Evolutionary conservation across 768 basidiomycete species (phyloP).

Genomic region (Artomyces pyxidatus): DNA sequence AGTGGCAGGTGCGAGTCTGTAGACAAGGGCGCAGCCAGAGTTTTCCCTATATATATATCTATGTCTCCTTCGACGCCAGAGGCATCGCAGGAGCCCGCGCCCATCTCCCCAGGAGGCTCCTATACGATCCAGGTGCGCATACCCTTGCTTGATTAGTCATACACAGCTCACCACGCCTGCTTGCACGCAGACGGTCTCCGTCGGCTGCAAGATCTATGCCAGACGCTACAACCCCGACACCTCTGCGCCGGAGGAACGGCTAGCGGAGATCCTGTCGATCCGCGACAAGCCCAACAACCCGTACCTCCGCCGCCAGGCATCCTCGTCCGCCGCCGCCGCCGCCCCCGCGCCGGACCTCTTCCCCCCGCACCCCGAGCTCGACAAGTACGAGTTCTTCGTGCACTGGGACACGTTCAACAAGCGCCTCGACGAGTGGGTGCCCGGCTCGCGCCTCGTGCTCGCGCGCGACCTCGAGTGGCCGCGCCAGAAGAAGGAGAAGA

Average conservation of each 20-base stretch:
- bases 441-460: conserved; percentile 79
- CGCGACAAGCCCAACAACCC: conserved; percentile 73
- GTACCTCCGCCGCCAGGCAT: conserved; percentile 40
- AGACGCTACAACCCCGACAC: conserved; percentile 71
- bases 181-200: conserved; percentile 61
- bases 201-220: conserved; percentile 95
- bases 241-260: conserved; percentile 68
- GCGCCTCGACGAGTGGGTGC: conserved; percentile 95
- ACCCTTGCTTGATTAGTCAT: conserved; percentile 17
- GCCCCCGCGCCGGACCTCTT: conserved; percentile 34
- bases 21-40: conserved; percentile 7
- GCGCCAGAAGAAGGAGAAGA: conserved; percentile 71
- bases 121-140: conserved; percentile 64
- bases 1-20: too few relatives aligned
- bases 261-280: conserved; percentile 93
- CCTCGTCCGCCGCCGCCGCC: conserved; percentile 24
- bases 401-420: conserved; percentile 99
- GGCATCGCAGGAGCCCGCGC: conserved; percentile 41
- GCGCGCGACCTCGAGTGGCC: conserved; percentile 92
- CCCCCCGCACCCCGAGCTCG: conserved; percentile 44
- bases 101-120: conserved; percentile 64
- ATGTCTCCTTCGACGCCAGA: conserved; percentile 23
- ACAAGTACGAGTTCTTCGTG: conserved; percentile 91
- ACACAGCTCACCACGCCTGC: conserved; percentile 13
- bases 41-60: not conserved